Evolutionary conservation across 1,284 basidiomycete species (phyloP).

Genomic region (Malassezia furfur): DNA sequence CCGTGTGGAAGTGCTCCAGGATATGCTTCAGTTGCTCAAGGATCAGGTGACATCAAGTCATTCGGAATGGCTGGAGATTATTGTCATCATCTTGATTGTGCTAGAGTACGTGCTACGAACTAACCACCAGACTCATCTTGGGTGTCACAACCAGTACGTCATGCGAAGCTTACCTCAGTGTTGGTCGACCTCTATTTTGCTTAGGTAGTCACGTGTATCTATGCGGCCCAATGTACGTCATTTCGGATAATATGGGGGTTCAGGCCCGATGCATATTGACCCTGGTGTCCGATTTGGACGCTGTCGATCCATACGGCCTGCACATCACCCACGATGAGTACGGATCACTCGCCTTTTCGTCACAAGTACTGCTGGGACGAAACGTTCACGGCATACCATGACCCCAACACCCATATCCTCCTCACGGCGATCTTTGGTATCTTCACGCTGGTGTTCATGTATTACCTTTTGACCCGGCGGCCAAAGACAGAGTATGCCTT

Average conservation of each 20-base stretch:
- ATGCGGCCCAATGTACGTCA: background rate
- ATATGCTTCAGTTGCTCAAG: conserved; percentile 90
- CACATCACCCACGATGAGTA: background rate
- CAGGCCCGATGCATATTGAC: no score
- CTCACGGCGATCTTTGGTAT: conserved; percentile 15
- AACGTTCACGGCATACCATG: conserved; percentile 13
- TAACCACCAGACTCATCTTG: conserved; percentile 51
- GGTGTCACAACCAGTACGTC: conserved; percentile 38
- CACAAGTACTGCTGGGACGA: background rate
- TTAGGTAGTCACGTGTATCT: conserved; percentile 14
- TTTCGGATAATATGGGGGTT: no score
- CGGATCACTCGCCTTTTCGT: background rate
- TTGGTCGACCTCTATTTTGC: conserved; percentile 45
- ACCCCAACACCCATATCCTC: conserved; percentile 13
- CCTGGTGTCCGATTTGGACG: background rate
- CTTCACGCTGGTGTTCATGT: conserved; percentile 10
- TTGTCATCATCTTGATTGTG: conserved; percentile 83
- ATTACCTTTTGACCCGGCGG: conserved; percentile 1
- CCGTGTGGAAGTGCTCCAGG: conserved; percentile 84
- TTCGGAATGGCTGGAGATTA: conserved; percentile 84
- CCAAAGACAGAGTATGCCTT: conserved; percentile 10
- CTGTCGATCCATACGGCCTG: no score
- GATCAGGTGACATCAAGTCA: conserved; percentile 86
- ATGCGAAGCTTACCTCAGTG: conserved; percentile 17
- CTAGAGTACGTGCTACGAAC: conserved; percentile 54